Conservation (phyloP, 169 alveolate genomes). For the Plasmodium adleri region DNA sequence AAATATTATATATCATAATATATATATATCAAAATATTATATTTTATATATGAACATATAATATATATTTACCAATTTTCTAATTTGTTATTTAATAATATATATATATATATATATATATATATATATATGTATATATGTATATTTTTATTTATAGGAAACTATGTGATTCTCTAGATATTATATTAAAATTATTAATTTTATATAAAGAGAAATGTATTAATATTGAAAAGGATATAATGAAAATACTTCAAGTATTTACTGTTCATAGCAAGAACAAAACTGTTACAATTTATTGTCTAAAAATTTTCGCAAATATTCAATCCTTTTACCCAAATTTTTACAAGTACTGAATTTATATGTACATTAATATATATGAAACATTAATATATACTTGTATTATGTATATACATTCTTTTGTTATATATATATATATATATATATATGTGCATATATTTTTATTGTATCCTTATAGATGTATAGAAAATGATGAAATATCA, state of each 20-base stretch:
- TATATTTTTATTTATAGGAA: constrained; percentile 9
- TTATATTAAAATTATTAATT: constrained; percentile 35
- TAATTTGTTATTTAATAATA: too few species aligned
- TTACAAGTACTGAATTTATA: constrained; percentile 14
- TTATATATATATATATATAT: neutral
- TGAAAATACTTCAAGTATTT: constrained; percentile 59
- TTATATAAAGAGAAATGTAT: constrained; percentile 69
- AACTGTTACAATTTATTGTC: constrained; percentile 41
- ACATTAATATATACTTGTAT: too few species aligned
- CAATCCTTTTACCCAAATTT: constrained; percentile 52
- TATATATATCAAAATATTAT: neutral
- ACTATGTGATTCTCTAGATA: constrained; percentile 47
- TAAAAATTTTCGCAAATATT: constrained; percentile 72
- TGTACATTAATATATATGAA: too few species aligned
- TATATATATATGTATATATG: neutral
- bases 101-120: neutral
- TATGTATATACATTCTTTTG: too few species aligned
- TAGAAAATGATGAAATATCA: constrained; percentile 74
- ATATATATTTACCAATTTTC: neutral
- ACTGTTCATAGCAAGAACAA: constrained; percentile 70
- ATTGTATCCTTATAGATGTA: constrained; percentile 25
- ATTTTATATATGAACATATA: constrained; percentile 25
- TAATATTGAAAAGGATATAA: constrained; percentile 61
- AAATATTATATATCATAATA: neutral
- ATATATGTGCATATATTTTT: neutral